phyloP scores from a whole-genome alignment of 139 green algal genomes.

The Chlorella sp. region DNA sequence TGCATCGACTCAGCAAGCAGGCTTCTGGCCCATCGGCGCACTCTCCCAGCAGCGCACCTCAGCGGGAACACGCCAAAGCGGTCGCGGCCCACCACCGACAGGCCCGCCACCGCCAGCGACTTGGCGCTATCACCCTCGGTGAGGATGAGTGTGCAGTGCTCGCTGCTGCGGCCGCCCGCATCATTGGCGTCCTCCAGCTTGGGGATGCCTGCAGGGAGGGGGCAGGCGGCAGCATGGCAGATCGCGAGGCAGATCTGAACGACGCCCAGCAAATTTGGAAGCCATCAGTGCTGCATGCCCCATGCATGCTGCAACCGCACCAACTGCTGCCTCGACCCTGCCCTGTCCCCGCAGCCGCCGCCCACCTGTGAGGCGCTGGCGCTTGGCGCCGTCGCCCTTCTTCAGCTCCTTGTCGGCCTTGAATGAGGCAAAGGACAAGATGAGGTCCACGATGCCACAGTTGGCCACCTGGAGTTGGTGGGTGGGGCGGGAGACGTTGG shows the following conservation, averaged over 20 bases:
- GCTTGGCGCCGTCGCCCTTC: constrained; percentile 97
- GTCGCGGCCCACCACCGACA: constrained; percentile 96
- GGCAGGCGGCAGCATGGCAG: too few relatives aligned
- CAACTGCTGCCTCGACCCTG: not conserved
- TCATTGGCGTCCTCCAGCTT: constrained; percentile 99
- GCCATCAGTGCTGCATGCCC: too few relatives aligned
- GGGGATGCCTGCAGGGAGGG: constrained; percentile 78
- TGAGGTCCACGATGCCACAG: constrained; percentile 86
- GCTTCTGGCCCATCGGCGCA: too few relatives aligned
- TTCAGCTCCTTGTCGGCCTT: constrained; percentile 97
- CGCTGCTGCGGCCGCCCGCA: constrained; percentile 85
- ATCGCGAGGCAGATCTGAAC: too few relatives aligned
- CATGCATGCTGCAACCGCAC: too few relatives aligned
- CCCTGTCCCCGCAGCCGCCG: not conserved
- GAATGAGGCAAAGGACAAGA: constrained; percentile 92
- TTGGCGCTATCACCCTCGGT: constrained; percentile 99
- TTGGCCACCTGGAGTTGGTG: constrained; percentile 55
- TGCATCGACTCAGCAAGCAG: too few relatives aligned
- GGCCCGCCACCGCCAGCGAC: constrained; percentile 93
- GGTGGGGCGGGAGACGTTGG: too few relatives aligned
- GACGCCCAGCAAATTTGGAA: too few relatives aligned
- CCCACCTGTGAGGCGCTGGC: constrained; percentile 71
- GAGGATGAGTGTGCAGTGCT: constrained; percentile 99
- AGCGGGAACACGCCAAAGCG: constrained; percentile 98
- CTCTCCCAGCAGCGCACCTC: constrained; percentile 53